Evolutionary conservation across 768 basidiomycete genomes (phyloP).

Genomic region (Naganishia kalamii): DNA sequence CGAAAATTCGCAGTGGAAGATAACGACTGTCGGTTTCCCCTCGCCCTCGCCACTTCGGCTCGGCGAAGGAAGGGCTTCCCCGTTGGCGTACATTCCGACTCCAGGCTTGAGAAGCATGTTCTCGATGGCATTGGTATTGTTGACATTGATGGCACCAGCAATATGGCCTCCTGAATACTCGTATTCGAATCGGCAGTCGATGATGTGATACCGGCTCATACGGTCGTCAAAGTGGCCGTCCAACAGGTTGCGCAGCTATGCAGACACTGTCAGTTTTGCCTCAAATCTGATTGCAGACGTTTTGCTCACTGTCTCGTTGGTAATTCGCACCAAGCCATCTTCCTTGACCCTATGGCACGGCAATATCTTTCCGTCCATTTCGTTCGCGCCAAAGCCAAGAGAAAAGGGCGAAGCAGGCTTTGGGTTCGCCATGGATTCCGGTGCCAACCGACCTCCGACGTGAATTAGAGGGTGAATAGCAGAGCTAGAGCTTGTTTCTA

Average conservation of each 20-base stretch:
- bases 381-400: slow-evolving; percentile 86
- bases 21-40: slow-evolving; percentile 64
- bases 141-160: slow-evolving; percentile 83
- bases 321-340: slow-evolving; percentile 91
- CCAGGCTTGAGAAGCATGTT: slow-evolving; percentile 59
- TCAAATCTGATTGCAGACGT: neutral
- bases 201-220: slow-evolving; percentile 67
- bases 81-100: slow-evolving; percentile 39
- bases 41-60: slow-evolving; percentile 60
- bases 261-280: slow-evolving; percentile 23
- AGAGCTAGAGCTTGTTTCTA: slow-evolving; percentile 16
- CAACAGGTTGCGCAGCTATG: slow-evolving; percentile 68
- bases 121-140: slow-evolving; percentile 70
- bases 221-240: slow-evolving; percentile 63
- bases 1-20: slow-evolving; percentile 98
- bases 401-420: slow-evolving; percentile 33
- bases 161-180: slow-evolving; percentile 93
- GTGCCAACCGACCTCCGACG: slow-evolving; percentile 15
- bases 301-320: slow-evolving; percentile 62
- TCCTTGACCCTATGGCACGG: slow-evolving; percentile 90
- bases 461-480: slow-evolving; percentile 21
- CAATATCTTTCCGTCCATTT: slow-evolving; percentile 83
- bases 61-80: slow-evolving; percentile 46
- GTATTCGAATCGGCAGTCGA: slow-evolving; percentile 97
- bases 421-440: slow-evolving; percentile 19